These are phyloP conservation scores for Balansia obtecta DNA, from an alignment of 2,329 filamentous ascomycete species.

Conservation along the genomic window DNA sequence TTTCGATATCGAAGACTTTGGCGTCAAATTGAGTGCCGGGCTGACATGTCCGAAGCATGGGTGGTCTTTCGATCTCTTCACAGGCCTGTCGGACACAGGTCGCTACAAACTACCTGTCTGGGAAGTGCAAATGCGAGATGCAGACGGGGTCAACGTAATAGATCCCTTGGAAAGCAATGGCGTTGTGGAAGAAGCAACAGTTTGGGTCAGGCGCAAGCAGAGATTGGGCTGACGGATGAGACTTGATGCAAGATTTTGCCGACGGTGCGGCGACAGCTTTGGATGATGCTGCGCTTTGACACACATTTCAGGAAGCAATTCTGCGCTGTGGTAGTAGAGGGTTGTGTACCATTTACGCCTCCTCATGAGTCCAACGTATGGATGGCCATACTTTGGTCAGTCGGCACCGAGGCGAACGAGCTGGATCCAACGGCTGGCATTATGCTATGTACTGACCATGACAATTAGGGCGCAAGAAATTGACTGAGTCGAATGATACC, in stretches of 20 bases:
- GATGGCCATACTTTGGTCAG: too few relatives aligned
- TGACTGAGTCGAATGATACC: too few relatives aligned
- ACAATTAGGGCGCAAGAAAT: too few relatives aligned
- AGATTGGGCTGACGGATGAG: conserved; percentile 17
- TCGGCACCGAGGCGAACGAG: too few relatives aligned
- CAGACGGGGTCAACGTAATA: background rate
- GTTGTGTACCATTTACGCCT: too few relatives aligned
- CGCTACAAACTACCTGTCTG: conserved; percentile 49
- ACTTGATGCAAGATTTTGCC: background rate
- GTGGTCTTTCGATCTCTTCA: conserved; percentile 59
- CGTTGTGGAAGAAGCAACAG: conserved; percentile 17
- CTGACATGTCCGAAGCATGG: conserved; percentile 56
- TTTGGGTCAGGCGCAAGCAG: conserved; percentile 32
- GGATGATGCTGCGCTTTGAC: too few relatives aligned
- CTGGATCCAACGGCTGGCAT: too few relatives aligned
- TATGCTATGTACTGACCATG: too few relatives aligned
- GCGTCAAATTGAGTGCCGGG: conserved; percentile 47
- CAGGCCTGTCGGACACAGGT: conserved; percentile 48
- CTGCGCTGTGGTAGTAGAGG: too few relatives aligned
- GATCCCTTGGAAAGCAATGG: conserved; percentile 2
- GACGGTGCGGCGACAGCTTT: too few relatives aligned
- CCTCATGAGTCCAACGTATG: too few relatives aligned
- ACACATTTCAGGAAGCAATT: too few relatives aligned
- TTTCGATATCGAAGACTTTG: conserved; percentile 65
- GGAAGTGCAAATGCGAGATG: conserved; percentile 44